phyloP scores from a whole-genome alignment of 2,329 filamentous ascomycete genomes.

The Fusarium fracticaudum region DNA sequence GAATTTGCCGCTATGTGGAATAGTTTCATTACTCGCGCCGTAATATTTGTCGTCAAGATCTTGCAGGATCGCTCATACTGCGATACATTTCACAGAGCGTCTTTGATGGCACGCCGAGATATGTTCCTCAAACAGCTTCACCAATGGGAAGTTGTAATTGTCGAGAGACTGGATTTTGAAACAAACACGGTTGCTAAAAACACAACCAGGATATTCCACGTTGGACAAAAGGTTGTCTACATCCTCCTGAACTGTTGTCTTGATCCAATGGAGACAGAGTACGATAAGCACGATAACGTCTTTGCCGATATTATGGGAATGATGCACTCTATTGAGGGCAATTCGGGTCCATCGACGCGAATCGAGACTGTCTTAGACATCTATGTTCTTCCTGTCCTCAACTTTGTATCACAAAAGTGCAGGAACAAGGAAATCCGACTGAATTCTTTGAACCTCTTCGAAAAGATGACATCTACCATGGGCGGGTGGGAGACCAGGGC shows the following conservation, averaged over 20 bases:
- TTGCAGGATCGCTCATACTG: not conserved
- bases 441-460: not conserved
- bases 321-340: not conserved
- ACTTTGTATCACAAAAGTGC: not conserved
- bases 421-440: not conserved
- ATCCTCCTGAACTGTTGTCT: not conserved
- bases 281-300: not conserved
- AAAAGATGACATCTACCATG: not conserved
- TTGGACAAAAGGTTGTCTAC: not conserved
- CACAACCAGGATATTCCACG: not conserved
- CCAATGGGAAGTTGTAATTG: not conserved
- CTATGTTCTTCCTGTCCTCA: not conserved
- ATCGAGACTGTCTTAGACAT: not conserved
- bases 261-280: not conserved
- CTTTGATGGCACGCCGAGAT: not conserved
- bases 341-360: not conserved
- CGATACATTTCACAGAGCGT: not conserved
- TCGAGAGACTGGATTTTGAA: not conserved
- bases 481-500: not conserved
- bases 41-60: not conserved
- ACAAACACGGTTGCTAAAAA: not conserved
- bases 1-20: not conserved
- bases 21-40: not conserved
- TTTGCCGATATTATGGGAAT: not conserved
- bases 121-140: not conserved